These are phyloP conservation scores for Xerocomellus intermedius DNA, from an alignment of 768 basidiomycete genomes.

Conservation along the genomic window DNA sequence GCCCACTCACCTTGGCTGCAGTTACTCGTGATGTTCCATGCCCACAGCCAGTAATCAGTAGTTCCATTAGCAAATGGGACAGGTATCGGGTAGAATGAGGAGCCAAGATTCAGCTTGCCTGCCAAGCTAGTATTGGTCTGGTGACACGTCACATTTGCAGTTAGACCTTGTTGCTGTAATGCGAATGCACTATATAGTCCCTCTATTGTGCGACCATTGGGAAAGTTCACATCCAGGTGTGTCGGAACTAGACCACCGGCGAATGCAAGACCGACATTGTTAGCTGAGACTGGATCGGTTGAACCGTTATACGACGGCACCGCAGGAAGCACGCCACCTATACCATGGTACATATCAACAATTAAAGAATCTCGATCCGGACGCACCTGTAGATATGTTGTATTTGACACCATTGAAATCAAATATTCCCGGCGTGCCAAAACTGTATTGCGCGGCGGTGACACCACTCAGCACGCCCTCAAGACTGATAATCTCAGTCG, in stretches of 20 bases:
- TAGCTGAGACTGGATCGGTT: background rate
- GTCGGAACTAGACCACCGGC: constrained; percentile 3
- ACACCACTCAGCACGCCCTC: constrained; percentile 16
- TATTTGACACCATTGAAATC: constrained; percentile 20
- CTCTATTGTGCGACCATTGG: background rate
- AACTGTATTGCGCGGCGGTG: constrained; percentile 8
- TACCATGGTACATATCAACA: background rate
- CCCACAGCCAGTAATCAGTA: constrained; percentile 3
- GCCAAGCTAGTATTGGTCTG: background rate
- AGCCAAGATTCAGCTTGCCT: background rate
- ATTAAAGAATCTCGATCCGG: no score
- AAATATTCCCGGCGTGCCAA: constrained; percentile 5
- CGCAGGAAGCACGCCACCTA: constrained; percentile 12
- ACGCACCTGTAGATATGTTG: constrained; percentile 15
- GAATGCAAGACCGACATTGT: background rate
- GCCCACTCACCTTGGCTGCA: background rate
- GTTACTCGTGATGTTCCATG: background rate
- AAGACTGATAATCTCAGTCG: constrained; percentile 8
- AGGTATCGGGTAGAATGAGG: background rate
- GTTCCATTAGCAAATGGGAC: constrained; percentile 1
- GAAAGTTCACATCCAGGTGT: background rate
- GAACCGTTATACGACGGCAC: background rate
- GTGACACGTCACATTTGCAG: constrained; percentile 9
- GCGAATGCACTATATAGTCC: background rate
- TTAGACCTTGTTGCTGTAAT: constrained; percentile 19